Percentiles rank a stretch among this genome's conserved stretches.
phyloP scores from a whole-genome alignment of 495 filamentous ascomycete genomes.

The Parmelia sp. region DNA sequence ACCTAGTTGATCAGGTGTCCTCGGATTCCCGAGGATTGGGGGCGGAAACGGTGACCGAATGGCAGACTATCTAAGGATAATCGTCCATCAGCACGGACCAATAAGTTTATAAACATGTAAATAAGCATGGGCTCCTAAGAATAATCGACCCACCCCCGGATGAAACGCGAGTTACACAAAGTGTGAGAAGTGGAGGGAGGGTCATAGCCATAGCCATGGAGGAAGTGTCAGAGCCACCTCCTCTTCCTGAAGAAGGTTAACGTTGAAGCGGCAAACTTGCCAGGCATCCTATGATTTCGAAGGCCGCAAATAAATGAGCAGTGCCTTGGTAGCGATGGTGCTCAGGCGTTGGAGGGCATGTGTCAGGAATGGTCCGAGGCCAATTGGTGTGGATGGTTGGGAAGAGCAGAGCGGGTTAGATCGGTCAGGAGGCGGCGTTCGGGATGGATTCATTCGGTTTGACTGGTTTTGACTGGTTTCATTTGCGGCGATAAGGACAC shows the following conservation, averaged over 20 bases:
- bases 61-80: background rate
- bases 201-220: background rate
- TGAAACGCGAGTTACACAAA: background rate
- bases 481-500: too few relatives aligned
- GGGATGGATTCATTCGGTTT: background rate
- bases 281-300: conserved; percentile 2
- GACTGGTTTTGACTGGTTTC: too few relatives aligned
- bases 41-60: conserved; percentile 4
- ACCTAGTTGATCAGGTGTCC: background rate
- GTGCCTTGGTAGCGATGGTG: conserved; percentile 4
- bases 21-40: background rate
- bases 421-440: conserved; percentile 8
- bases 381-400: conserved; percentile 11
- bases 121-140: background rate
- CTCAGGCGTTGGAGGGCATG: background rate
- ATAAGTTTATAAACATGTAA: background rate
- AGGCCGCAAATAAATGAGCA: conserved; percentile 6
- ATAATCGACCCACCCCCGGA: background rate
- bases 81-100: background rate
- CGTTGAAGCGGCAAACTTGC: conserved; percentile 10
- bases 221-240: background rate
- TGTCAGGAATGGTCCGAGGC: background rate
- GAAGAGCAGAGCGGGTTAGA: background rate
- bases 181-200: background rate
- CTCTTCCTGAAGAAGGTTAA: background rate